These are phyloP conservation scores for Malassezia equina DNA, from an alignment of 1,284 basidiomycete genomes.

Conservation along the genomic window DNA sequence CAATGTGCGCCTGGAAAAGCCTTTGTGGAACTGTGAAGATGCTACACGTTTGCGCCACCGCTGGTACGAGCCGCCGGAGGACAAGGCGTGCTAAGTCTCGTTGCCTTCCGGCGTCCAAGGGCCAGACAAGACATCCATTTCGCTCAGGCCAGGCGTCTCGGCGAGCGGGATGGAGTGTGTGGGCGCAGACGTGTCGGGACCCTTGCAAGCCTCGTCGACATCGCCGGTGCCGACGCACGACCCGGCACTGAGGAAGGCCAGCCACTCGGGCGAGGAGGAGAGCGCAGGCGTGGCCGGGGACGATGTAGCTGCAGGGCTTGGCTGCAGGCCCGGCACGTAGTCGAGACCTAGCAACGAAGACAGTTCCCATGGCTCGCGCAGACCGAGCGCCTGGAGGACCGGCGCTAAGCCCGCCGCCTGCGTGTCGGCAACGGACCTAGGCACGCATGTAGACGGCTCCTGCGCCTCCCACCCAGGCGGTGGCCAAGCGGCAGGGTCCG, in stretches of 20 bases:
- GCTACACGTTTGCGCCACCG: conserved; percentile 22
- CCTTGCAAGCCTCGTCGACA: background rate
- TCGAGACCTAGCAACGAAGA: background rate
- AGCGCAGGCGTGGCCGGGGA: background rate
- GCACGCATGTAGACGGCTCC: background rate
- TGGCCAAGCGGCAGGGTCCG: background rate
- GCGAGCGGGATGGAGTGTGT: too few relatives aligned
- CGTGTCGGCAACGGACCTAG: too few relatives aligned
- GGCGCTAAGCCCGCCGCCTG: background rate
- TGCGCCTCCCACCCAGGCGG: background rate
- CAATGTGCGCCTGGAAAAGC: conserved; percentile 41
- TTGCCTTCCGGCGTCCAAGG: background rate
- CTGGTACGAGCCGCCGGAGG: conserved; percentile 38
- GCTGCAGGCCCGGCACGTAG: background rate
- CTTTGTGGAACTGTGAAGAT: conserved; percentile 31
- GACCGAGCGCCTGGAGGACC: background rate
- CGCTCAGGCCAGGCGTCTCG: background rate
- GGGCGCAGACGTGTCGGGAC: too few relatives aligned
- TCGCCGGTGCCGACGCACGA: too few relatives aligned
- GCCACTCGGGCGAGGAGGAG: background rate
- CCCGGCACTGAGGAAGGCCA: background rate
- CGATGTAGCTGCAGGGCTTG: too few relatives aligned
- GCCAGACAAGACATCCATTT: background rate
- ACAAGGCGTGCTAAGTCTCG: conserved; percentile 25
- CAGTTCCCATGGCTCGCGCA: background rate